Conservation (phyloP, 192 early-diverging fungal species). For the Rhizophagus sp. region DNA sequence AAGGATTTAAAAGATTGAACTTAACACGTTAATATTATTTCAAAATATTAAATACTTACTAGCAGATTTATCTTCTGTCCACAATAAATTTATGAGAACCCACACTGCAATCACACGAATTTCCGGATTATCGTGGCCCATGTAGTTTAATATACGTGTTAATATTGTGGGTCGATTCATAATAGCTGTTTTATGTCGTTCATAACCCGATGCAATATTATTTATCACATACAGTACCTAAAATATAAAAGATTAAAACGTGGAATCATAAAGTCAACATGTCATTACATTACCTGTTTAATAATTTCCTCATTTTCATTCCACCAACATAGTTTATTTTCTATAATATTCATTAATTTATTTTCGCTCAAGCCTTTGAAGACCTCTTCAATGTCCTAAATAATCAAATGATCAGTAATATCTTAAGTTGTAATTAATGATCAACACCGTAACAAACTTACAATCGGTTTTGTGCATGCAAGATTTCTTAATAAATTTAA, state of each 20-base stretch:
- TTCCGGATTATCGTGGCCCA: conserved; percentile 55
- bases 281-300: conserved; percentile 35
- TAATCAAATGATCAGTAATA: conserved; percentile 2
- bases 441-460: conserved; percentile 36
- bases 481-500: conserved; percentile 76
- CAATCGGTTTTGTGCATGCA: conserved; percentile 47
- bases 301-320: conserved; percentile 26
- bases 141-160: conserved; percentile 47
- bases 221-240: conserved; percentile 70
- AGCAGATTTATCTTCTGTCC: conserved; percentile 55
- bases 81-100: conserved; percentile 77
- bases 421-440: not conserved
- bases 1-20: not conserved
- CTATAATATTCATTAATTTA: conserved; percentile 60
- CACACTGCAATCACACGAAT: conserved; percentile 69
- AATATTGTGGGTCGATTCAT: conserved; percentile 56
- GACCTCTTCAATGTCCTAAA: conserved; percentile 66
- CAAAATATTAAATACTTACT: conserved; percentile 25
- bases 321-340: conserved; percentile 57
- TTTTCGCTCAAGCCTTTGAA: conserved; percentile 69
- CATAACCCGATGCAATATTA: conserved; percentile 68
- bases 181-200: conserved; percentile 62
- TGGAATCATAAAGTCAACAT: conserved; percentile 19
- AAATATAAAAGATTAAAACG: not conserved
- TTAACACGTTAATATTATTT: not conserved